These are phyloP conservation scores for Pyrus hybrid DNA, from an alignment of 331 rosid genomes.

Conservation along the genomic window DNA sequence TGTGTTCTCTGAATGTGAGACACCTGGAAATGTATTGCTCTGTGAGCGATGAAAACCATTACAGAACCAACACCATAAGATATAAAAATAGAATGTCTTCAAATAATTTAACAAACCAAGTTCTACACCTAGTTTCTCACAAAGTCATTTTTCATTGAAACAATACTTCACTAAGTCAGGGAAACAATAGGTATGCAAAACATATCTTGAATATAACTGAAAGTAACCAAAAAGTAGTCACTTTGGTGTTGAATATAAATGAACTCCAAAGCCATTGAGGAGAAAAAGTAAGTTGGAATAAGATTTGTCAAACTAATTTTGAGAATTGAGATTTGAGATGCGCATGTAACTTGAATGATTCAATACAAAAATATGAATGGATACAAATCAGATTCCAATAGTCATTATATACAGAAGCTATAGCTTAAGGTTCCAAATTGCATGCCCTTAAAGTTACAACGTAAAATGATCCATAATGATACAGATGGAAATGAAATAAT, in stretches of 20 bases:
- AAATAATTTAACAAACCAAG: constrained; percentile 2
- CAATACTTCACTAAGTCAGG: not conserved
- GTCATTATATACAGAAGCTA: not conserved
- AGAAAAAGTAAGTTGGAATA: not conserved
- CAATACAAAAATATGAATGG: not conserved
- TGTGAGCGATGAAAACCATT: constrained; percentile 7
- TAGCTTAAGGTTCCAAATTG: not conserved
- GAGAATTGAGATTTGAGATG: not conserved
- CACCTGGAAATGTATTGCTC: constrained; percentile 21
- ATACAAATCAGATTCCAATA: not conserved
- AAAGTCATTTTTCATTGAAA: not conserved
- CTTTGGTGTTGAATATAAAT: not conserved
- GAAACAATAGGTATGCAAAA: not conserved
- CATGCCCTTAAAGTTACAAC: not conserved
- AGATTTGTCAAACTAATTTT: not conserved
- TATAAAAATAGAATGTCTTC: not conserved
- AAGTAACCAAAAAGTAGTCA: not conserved
- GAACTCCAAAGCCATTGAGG: constrained; percentile 1
- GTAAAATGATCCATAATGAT: not conserved
- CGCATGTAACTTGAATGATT: not conserved
- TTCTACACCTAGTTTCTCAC: not conserved
- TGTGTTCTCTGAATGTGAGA: constrained; percentile 34
- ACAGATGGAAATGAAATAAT: not conserved
- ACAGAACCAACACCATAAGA: constrained; percentile 17
- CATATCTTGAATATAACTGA: not conserved